Evolutionary conservation across 1,284 basidiomycete species (phyloP).

Genomic region (Pterula multifida): DNA sequence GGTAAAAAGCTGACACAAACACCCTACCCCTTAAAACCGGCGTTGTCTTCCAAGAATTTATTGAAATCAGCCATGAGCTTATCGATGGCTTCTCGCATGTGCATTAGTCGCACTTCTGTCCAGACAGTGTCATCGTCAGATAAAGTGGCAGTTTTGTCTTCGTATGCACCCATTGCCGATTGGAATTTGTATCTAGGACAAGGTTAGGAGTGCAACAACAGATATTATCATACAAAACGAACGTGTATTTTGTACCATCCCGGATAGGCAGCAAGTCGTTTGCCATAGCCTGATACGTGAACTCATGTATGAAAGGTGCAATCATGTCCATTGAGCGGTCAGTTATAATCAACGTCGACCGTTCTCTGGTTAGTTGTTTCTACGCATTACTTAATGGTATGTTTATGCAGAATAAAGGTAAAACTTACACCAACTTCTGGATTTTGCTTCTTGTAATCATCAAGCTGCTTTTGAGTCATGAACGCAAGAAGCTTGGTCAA

Average conservation of each 20-base stretch:
- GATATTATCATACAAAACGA: slow-evolving; percentile 17
- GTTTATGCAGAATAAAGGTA: no score
- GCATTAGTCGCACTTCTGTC: slow-evolving; percentile 89
- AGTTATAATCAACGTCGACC: slow-evolving; percentile 81
- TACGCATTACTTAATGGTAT: slow-evolving; percentile 26
- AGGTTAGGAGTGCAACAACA: slow-evolving; percentile 1
- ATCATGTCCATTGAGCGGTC: slow-evolving; percentile 92
- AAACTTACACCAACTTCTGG: slow-evolving; percentile 70
- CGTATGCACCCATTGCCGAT: slow-evolving; percentile 67
- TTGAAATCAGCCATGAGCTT: slow-evolving; percentile 94
- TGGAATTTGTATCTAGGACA: slow-evolving; percentile 73
- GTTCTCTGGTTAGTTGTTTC: slow-evolving; percentile 64
- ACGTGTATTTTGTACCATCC: slow-evolving; percentile 82
- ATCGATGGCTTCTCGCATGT: slow-evolving; percentile 97
- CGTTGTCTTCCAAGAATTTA: slow-evolving; percentile 86
- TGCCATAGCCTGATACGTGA: slow-evolving; percentile 98
- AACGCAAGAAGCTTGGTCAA: slow-evolving; percentile 71
- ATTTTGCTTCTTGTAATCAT: slow-evolving; percentile 78
- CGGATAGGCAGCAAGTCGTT: slow-evolving; percentile 88
- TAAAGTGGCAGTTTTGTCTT: slow-evolving; percentile 79
- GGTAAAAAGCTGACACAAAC: slow-evolving; percentile 1
- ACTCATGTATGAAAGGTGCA: slow-evolving; percentile 91
- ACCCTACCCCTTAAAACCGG: slow-evolving; percentile 75
- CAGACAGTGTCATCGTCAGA: slow-evolving; percentile 86
- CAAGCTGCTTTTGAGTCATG: slow-evolving; percentile 71